phyloP scores from a whole-genome alignment of 2,329 filamentous ascomycete species.

The Botrytis squamosa region DNA sequence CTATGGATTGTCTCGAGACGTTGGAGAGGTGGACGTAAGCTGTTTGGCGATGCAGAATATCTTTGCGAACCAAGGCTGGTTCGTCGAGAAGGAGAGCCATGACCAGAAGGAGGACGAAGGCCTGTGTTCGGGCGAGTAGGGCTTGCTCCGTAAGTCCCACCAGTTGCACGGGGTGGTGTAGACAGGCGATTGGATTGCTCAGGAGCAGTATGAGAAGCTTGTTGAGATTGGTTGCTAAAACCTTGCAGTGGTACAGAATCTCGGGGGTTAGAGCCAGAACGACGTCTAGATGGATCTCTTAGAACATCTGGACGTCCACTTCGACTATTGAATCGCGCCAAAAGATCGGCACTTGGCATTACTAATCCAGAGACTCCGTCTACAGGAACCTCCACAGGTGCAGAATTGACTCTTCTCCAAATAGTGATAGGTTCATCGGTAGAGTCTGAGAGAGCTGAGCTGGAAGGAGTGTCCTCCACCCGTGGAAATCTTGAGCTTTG shows the following conservation, averaged over 20 bases:
- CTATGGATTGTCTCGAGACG: slow-evolving; percentile 57
- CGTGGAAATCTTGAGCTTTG: slow-evolving; percentile 22
- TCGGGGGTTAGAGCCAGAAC: slow-evolving; percentile 25
- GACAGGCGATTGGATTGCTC: slow-evolving; percentile 9
- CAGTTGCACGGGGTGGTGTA: slow-evolving; percentile 25
- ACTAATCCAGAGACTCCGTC: slow-evolving; percentile 14
- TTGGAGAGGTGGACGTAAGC: slow-evolving; percentile 47
- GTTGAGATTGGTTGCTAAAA: slow-evolving; percentile 11
- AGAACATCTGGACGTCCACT: slow-evolving; percentile 35
- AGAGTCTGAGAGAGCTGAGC: not conserved
- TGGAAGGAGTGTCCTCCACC: not conserved
- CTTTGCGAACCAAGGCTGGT: slow-evolving; percentile 10
- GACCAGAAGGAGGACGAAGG: slow-evolving; percentile 12
- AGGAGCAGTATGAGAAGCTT: slow-evolving; percentile 12
- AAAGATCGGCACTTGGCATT: slow-evolving; percentile 35
- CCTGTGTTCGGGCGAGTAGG: slow-evolving; percentile 14
- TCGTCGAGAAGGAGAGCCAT: slow-evolving; percentile 14
- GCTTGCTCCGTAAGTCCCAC: slow-evolving; percentile 23
- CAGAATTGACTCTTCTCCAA: slow-evolving; percentile 30
- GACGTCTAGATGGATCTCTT: slow-evolving; percentile 34
- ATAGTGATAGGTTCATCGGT: slow-evolving; percentile 10
- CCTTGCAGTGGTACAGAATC: slow-evolving; percentile 8
- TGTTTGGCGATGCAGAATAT: slow-evolving; percentile 29
- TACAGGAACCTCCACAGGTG: slow-evolving; percentile 21
- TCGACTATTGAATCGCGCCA: slow-evolving; percentile 37